Conservation (phyloP, 2,329 filamentous ascomycete species). For the Fusarium liriodendri region DNA sequence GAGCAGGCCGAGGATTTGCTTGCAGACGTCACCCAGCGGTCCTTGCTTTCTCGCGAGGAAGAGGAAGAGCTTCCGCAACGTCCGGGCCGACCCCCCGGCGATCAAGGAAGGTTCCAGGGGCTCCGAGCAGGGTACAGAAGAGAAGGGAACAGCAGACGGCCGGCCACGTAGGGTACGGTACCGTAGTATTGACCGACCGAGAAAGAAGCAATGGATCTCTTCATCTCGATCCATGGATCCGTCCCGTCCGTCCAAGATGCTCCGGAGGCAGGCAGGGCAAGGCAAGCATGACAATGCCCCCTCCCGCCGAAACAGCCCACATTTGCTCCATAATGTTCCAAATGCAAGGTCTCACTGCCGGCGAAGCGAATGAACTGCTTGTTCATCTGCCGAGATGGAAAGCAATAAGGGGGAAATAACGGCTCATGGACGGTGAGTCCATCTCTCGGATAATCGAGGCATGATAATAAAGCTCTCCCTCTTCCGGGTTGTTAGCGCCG, state of each 20-base stretch:
- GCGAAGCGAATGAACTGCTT: conserved; percentile 17
- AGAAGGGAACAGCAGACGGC: background rate
- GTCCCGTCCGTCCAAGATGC: background rate
- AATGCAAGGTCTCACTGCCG: conserved; percentile 33
- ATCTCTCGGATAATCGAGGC: conserved; percentile 30
- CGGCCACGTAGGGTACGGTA: conserved; percentile 22
- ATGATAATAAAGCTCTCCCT: background rate
- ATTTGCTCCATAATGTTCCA: conserved; percentile 20
- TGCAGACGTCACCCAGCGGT: conserved; percentile 30
- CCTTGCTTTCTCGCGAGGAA: conserved; percentile 4
- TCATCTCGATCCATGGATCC: conserved; percentile 3
- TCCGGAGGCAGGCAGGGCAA: background rate
- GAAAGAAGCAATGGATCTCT: background rate
- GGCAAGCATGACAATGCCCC: conserved; percentile 30
- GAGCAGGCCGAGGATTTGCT: conserved; percentile 21
- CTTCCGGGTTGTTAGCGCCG: conserved; percentile 5
- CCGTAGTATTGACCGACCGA: background rate
- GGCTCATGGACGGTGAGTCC: conserved; percentile 7
- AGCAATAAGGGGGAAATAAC: conserved; percentile 7
- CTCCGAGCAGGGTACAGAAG: background rate
- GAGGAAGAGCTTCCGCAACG: conserved; percentile 20
- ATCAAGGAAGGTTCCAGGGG: conserved; percentile 28
- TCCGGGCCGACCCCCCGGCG: conserved; percentile 28
- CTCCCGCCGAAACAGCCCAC: conserved; percentile 35
- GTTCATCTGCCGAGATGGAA: conserved; percentile 22